Conservation (phyloP, 1,284 basidiomycete species). For the Takashimella koratensis region DNA sequence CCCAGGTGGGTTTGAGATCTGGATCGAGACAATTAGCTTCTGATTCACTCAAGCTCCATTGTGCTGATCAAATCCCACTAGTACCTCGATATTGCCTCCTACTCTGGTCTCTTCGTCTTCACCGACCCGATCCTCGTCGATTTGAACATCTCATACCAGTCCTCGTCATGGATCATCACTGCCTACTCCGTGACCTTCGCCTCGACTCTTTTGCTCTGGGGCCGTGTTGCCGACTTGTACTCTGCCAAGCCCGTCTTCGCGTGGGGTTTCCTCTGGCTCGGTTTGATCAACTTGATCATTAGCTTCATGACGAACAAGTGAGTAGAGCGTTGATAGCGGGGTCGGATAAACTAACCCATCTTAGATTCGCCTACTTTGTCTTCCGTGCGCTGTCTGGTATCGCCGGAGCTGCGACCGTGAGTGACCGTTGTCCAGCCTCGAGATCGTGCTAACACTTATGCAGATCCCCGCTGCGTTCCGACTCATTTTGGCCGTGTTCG, state of each 20-base stretch:
- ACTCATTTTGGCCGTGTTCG: slow-evolving; percentile 8
- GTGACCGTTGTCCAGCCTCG: too few species aligned
- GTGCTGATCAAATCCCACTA: background rate
- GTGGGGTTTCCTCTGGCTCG: slow-evolving; percentile 29
- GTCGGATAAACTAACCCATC: too few species aligned
- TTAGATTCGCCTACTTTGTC: slow-evolving; percentile 6
- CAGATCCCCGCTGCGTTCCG: slow-evolving; percentile 8
- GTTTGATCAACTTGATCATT: slow-evolving; percentile 28
- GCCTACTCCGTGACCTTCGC: slow-evolving; percentile 43
- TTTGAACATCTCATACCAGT: slow-evolving; percentile 11
- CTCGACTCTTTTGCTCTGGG: slow-evolving; percentile 37
- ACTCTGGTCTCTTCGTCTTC: slow-evolving; percentile 16
- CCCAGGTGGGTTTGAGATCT: background rate
- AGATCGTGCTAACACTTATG: too few species aligned
- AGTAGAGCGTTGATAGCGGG: too few species aligned
- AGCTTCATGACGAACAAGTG: slow-evolving; percentile 35
- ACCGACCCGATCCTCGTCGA: slow-evolving; percentile 12
- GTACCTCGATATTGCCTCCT: background rate
- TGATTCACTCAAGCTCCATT: background rate
- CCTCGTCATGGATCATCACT: slow-evolving; percentile 19
- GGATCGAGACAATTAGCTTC: background rate
- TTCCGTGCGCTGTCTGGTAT: slow-evolving; percentile 5
- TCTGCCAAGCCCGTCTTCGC: slow-evolving; percentile 34
- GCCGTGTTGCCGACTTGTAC: slow-evolving; percentile 38
- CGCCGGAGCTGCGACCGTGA: slow-evolving; percentile 4